Base-by-base conservation (phyloP, 2,329 filamentous ascomycete genomes). In the Fusarium piperis region DNA sequence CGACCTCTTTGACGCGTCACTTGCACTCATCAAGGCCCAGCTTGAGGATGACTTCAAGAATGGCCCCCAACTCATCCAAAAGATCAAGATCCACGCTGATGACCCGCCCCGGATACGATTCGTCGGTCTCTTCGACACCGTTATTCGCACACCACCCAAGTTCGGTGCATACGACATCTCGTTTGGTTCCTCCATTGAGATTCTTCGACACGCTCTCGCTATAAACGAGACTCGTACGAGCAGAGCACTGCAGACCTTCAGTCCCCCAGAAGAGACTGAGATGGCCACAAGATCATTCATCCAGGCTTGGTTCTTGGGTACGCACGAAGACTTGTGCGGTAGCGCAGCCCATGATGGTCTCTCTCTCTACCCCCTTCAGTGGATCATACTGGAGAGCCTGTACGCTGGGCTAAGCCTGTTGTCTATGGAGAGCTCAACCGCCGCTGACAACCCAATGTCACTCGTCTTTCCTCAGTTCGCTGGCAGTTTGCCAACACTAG, bases 281-380 rank as follows among this genome's bases (percentile, higher is more conserved):
- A 62, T 64, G 57, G 48, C 61, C 9, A 56, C 53, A 1, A 55
- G 65, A 7, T 77, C 74, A 1, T 59, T 76, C 6, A 52, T 65
- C 9, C 73, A 76, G 35, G 71, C 73, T 6, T 76, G 74, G 74
- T 76, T 76, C 12, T 28, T 76, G 3, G 74, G 74, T 9, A 76
- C 74, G 2, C 73, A 66, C 5, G 64, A 76, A 9, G 74, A 76
- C 16, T 48, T 76, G 44, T 63, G 71, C 6, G 74, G 74, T 0
- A 74, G 74, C 1, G 67, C 64, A 6, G n/a, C 58, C 10, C 62
- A 73, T 13, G 74, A 76, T 13, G 74, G 74, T 0, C 59, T 76
- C 13, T 76, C 74, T 4, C 57, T 76, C 0, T 76, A 76, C 12
- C 71, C 74, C 0, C 41, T 76, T 0, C 74, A 76, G 26, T 76